A percentile compares a stretch with the other conserved stretches of the same genome.
phyloP scores from a whole-genome alignment of 225 moss, liverwort and hornwort genomes.

The Ulota crispa region DNA sequence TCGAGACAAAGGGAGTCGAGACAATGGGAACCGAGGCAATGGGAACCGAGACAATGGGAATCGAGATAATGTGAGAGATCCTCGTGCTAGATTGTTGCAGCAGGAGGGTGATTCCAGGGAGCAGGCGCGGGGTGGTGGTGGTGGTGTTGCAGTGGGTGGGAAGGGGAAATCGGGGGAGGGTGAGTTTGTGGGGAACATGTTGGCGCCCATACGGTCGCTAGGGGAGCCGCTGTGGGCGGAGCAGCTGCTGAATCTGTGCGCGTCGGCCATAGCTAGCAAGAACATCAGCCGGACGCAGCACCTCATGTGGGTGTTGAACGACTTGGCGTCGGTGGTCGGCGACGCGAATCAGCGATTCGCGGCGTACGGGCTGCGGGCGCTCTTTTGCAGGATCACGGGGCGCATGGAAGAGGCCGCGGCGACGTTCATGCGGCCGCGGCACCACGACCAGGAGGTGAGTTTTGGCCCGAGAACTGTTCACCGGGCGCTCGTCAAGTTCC shows the following conservation, averaged over 20 bases:
- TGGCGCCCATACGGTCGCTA: slow-evolving; percentile 24
- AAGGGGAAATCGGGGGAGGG: background rate
- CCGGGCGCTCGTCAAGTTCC: slow-evolving; percentile 72
- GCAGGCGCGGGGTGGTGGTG: background rate
- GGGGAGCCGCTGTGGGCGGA: slow-evolving; percentile 65
- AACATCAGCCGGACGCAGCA: slow-evolving; percentile 82
- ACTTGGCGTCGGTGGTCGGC: slow-evolving; percentile 65
- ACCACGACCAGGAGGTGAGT: slow-evolving; percentile 44
- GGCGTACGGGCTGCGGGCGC: slow-evolving; percentile 77
- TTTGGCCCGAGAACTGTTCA: slow-evolving; percentile 59
- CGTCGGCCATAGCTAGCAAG: slow-evolving; percentile 70
- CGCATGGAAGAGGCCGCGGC: slow-evolving; percentile 52
- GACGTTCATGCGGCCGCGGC: slow-evolving; percentile 36
- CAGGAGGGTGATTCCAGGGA: slow-evolving; percentile 16
- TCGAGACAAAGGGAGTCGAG: too few species aligned
- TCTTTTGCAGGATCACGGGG: slow-evolving; percentile 65
- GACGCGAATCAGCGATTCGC: slow-evolving; percentile 80
- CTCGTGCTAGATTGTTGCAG: background rate
- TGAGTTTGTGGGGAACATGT: background rate
- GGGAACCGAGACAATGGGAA: background rate
- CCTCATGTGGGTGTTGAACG: slow-evolving; percentile 93
- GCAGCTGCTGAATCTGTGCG: slow-evolving; percentile 78
- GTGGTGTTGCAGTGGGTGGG: background rate
- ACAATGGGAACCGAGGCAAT: background rate
- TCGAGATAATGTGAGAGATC: background rate